Conservation (phyloP, 345 rosid species). For the Noccaea caerulescens region DNA sequence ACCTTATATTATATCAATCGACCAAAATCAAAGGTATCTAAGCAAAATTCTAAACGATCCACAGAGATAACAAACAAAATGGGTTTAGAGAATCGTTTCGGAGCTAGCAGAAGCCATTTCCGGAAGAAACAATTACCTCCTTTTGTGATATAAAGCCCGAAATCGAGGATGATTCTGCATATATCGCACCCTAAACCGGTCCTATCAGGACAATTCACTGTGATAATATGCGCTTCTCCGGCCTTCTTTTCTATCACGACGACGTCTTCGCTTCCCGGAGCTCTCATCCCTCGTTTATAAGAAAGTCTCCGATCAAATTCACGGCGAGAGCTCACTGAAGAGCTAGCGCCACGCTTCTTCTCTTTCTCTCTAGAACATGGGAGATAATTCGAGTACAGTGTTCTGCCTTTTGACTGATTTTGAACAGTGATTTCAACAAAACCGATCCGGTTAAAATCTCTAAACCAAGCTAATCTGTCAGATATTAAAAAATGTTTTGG, state of each 20-base stretch:
- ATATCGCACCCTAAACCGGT: conserved; percentile 82
- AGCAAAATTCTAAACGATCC: background rate
- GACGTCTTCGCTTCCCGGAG: conserved; percentile 55
- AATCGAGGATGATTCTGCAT: conserved; percentile 72
- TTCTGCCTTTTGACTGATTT: background rate
- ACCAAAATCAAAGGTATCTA: background rate
- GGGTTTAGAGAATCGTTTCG: background rate
- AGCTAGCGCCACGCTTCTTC: conserved; percentile 14
- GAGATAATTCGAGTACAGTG: background rate
- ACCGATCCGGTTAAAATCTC: background rate
- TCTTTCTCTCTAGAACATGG: conserved; percentile 27
- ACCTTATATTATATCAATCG: background rate
- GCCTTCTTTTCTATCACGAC: conserved; percentile 64
- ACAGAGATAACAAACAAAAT: too few species aligned
- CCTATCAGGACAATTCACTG: conserved; percentile 81
- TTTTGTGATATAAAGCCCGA: conserved; percentile 73
- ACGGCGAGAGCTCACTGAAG: conserved; percentile 1
- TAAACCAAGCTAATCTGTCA: background rate
- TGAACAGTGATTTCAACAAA: background rate
- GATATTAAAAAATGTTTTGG: too few species aligned
- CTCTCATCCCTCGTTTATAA: conserved; percentile 49
- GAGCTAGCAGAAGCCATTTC: background rate
- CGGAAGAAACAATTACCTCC: conserved; percentile 56
- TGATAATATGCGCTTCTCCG: conserved; percentile 69
- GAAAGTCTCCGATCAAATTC: background rate